A percentile compares a stretch with the other conserved stretches of the same genome.
Conservation (phyloP, 2,329 filamentous ascomycete genomes). For the Coniosporium tulheliwenetii region DNA sequence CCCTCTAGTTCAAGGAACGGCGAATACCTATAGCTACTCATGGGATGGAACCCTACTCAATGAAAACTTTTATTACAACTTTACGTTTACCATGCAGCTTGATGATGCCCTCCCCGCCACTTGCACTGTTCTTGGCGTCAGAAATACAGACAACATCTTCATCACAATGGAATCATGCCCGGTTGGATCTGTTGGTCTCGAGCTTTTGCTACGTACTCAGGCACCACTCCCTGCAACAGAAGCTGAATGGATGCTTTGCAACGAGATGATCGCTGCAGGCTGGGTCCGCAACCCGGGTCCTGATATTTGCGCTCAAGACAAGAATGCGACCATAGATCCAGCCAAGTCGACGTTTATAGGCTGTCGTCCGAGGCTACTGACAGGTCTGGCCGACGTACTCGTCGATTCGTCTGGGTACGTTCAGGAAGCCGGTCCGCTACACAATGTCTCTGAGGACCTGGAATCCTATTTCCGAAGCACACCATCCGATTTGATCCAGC, state of each 20-base stretch:
- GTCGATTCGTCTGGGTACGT: slow-evolving; percentile 12
- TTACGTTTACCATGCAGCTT: too few species aligned
- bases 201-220: too few species aligned
- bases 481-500: slow-evolving; percentile 10
- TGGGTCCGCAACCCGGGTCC: slow-evolving; percentile 11
- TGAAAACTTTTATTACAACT: too few species aligned
- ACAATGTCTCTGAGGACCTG: slow-evolving; percentile 3
- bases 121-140: too few species aligned
- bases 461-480: slow-evolving; percentile 11
- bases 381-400: slow-evolving; percentile 17
- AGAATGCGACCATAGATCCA: slow-evolving; percentile 1
- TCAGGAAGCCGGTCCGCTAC: slow-evolving; percentile 7
- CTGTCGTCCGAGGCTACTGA: slow-evolving; percentile 19
- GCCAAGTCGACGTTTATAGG: slow-evolving; percentile 14
- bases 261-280: slow-evolving; percentile 9
- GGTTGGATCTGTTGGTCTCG: too few species aligned
- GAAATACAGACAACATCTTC: too few species aligned
- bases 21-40: too few species aligned
- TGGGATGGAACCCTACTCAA: too few species aligned
- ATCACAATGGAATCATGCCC: too few species aligned
- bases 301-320: slow-evolving; percentile 4
- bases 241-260: slow-evolving; percentile 9
- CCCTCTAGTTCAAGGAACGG: slow-evolving; percentile 4
- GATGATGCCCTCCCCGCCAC: too few species aligned
- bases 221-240: slow-evolving; percentile 1